Conservation (phyloP, 805 yeast genomes). For the Saccharomycopsis oosterbeekiorum region DNA sequence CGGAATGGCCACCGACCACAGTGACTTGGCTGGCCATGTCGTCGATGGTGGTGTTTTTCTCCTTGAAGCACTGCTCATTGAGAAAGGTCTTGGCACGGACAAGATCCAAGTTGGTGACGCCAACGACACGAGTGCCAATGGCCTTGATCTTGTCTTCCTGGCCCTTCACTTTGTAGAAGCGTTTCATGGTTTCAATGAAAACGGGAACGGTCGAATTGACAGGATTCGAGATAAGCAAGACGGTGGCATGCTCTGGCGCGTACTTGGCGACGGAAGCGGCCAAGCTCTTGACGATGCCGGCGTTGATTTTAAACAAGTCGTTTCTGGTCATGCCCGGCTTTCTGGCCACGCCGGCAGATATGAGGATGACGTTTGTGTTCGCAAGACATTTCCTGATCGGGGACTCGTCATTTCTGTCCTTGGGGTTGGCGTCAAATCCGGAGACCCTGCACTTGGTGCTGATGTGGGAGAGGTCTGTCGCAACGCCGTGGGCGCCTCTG, state of each 20-base stretch:
- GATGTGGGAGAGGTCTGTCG: conserved; percentile 68
- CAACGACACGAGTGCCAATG: conserved; percentile 37
- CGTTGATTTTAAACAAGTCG: conserved; percentile 75
- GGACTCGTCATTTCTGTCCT: conserved; percentile 48
- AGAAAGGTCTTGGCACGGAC: conserved; percentile 64
- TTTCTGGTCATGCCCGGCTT: conserved; percentile 87
- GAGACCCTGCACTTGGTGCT: conserved; percentile 59
- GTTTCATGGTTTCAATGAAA: conserved; percentile 67
- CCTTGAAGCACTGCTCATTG: conserved; percentile 18
- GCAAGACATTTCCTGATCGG: conserved; percentile 52
- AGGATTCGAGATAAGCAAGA: conserved; percentile 67
- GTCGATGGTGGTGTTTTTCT: conserved; percentile 12
- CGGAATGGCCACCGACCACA: conserved; percentile 83
- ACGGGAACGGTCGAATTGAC: conserved; percentile 80
- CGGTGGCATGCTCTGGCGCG: conserved; percentile 52
- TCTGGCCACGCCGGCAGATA: conserved; percentile 86
- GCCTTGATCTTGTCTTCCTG: conserved; percentile 24
- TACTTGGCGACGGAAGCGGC: conserved; percentile 57
- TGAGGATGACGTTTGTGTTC: conserved; percentile 75
- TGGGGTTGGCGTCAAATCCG: conserved; percentile 35
- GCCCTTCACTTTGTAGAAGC: conserved; percentile 49
- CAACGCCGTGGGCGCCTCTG: conserved; percentile 70
- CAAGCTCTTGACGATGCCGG: conserved; percentile 67
- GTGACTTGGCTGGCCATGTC: conserved; percentile 33
- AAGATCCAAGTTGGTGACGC: conserved; percentile 75